Evolutionary conservation across 352 stramenopile species (phyloP).

Genomic region (Pythium folliculosum): DNA sequence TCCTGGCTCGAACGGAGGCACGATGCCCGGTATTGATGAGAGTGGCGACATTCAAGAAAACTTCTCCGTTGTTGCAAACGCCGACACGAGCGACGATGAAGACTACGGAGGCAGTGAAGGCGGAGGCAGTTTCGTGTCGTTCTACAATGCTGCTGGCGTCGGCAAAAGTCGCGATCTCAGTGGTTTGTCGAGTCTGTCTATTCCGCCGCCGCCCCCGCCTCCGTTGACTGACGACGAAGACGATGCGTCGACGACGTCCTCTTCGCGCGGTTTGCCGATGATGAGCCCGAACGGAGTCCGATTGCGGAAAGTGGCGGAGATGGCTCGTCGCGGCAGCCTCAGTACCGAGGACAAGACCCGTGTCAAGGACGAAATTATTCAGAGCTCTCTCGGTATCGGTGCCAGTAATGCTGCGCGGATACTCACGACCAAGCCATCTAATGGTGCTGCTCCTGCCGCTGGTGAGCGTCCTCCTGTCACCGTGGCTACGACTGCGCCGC

Average conservation of each 20-base stretch:
- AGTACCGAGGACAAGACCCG: constrained; percentile 85
- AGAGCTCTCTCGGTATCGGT: constrained; percentile 77
- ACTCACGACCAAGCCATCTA: constrained; percentile 46
- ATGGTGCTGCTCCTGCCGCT: constrained; percentile 13
- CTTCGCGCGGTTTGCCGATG: constrained; percentile 68
- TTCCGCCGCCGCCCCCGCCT: constrained; percentile 62
- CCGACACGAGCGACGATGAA: constrained; percentile 62
- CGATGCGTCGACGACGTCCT: constrained; percentile 58
- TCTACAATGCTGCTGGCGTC: constrained; percentile 65
- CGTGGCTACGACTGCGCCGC: constrained; percentile 28
- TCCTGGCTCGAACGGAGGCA: constrained; percentile 7
- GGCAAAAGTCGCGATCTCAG: constrained; percentile 31
- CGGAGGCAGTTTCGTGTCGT: constrained; percentile 64
- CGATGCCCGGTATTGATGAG: constrained; percentile 81
- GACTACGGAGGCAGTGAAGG: constrained; percentile 67
- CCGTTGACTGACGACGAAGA: constrained; percentile 71
- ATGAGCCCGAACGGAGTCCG: constrained; percentile 83
- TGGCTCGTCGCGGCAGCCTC: constrained; percentile 74
- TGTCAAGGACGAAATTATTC: constrained; percentile 87
- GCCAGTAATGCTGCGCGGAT: constrained; percentile 63
- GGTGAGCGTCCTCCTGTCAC: constrained; percentile 33
- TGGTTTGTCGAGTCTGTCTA: constrained; percentile 53
- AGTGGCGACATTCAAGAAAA: constrained; percentile 51
- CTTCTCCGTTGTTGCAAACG: constrained; percentile 37
- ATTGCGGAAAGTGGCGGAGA: constrained; percentile 75